These are phyloP conservation scores for Pseudogymnoascus sp. DNA, from an alignment of 2,329 filamentous ascomycete species.

Conservation along the genomic window DNA sequence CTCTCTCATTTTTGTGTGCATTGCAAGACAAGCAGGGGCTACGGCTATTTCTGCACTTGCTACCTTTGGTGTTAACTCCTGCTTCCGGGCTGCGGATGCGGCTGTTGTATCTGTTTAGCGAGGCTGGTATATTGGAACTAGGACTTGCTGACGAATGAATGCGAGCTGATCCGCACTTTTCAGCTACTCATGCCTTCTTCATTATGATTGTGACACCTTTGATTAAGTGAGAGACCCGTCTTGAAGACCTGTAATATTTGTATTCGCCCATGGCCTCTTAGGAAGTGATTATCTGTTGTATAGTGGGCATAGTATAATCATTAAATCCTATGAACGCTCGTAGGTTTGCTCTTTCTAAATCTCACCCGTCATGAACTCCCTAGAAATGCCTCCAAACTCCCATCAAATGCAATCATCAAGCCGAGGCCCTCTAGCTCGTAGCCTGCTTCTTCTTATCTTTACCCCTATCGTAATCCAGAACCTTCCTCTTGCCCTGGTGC, in stretches of 20 bases:
- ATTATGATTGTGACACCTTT: neutral
- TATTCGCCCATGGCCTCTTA: neutral
- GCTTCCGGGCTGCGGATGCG: neutral
- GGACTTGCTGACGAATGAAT: constrained; percentile 6
- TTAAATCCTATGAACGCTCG: neutral
- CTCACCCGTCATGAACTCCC: neutral
- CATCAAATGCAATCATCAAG: neutral
- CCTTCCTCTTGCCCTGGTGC: constrained; percentile 45
- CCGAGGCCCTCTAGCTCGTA: neutral
- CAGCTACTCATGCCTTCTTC: constrained; percentile 1
- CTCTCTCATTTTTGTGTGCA: constrained; percentile 9
- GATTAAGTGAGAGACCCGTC: neutral
- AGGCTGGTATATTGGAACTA: constrained; percentile 8
- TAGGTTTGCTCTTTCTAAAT: neutral
- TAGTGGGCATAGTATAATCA: neutral
- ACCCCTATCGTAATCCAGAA: constrained; percentile 29
- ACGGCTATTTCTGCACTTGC: constrained; percentile 9
- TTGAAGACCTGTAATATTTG: neutral
- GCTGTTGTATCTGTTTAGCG: constrained; percentile 9
- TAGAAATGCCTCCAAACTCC: neutral
- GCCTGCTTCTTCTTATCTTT: constrained; percentile 5
- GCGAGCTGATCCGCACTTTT: constrained; percentile 6
- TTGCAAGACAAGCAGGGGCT: constrained; percentile 7
- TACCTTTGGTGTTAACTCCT: constrained; percentile 5
- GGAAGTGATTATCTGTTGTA: neutral